These are phyloP conservation scores for Mycena filopes DNA, from an alignment of 768 basidiomycete species.

Conservation along the genomic window DNA sequence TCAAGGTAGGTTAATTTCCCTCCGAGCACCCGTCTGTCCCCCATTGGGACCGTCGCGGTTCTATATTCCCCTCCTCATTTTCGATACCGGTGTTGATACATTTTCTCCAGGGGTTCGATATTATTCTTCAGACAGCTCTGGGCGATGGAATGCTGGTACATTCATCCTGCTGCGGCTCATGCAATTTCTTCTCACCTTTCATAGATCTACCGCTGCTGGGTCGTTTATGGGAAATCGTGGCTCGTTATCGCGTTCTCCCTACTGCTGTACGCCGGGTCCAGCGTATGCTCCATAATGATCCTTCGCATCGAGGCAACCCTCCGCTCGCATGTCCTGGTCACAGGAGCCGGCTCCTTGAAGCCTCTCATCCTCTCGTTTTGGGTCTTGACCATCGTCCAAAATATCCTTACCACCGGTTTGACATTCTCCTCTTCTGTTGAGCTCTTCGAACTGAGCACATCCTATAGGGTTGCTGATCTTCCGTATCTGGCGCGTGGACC, in stretches of 20 bases:
- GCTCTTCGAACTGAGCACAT: neutral
- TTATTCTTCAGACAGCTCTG: constrained; percentile 1
- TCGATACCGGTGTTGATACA: neutral
- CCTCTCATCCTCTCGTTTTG: constrained; percentile 4
- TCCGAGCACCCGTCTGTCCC: too few relatives aligned
- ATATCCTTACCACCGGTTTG: constrained; percentile 14
- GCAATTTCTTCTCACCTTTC: neutral
- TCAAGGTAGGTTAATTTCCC: too few relatives aligned
- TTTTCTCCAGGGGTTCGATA: neutral
- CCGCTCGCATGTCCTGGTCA: neutral
- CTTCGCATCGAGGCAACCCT: constrained; percentile 11
- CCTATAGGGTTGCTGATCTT: constrained; percentile 2
- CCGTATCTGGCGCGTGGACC: constrained; percentile 13
- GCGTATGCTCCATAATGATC: neutral
- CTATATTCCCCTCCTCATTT: neutral
- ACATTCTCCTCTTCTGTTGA: neutral
- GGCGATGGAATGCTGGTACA: constrained; percentile 5
- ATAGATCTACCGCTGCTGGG: constrained; percentile 22
- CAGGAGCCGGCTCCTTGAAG: neutral
- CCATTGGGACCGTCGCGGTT: too few relatives aligned
- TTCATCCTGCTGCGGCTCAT: too few relatives aligned
- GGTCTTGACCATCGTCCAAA: constrained; percentile 19
- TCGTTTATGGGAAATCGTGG: constrained; percentile 20
- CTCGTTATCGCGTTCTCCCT: neutral
- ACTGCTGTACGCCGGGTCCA: constrained; percentile 3